These are phyloP conservation scores for Moesziomyces parantarcticus DNA, from an alignment of 1,284 basidiomycete species.

Conservation along the genomic window DNA sequence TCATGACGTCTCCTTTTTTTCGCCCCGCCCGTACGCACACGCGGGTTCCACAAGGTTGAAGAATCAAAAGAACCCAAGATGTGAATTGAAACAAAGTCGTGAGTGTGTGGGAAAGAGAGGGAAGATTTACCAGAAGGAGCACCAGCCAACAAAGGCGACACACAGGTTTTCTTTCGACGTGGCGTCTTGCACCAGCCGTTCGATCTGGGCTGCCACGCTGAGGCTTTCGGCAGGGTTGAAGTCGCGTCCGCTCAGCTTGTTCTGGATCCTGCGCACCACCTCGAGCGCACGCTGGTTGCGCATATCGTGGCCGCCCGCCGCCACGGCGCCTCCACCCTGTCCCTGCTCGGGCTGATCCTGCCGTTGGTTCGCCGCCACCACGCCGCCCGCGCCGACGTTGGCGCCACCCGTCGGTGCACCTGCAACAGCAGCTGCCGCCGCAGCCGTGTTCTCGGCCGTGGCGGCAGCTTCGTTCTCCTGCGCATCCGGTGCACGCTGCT, in stretches of 20 bases:
- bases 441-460: conserved; percentile 10
- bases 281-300: conserved; percentile 63
- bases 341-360: neutral
- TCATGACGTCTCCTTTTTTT: too few relatives aligned
- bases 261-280: conserved; percentile 65
- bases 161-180: conserved; percentile 64
- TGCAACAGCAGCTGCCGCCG: neutral
- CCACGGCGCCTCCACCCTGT: neutral
- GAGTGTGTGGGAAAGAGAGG: neutral
- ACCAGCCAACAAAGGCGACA: conserved; percentile 65
- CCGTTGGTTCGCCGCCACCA: conserved; percentile 14
- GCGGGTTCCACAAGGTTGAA: too few relatives aligned
- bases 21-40: too few relatives aligned
- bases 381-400: conserved; percentile 7
- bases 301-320: conserved; percentile 35
- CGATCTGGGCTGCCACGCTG: conserved; percentile 58
- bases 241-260: conserved; percentile 64
- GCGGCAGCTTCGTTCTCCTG: conserved; percentile 57
- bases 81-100: too few relatives aligned
- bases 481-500: conserved; percentile 60
- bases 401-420: conserved; percentile 9
- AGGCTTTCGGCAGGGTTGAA: conserved; percentile 58
- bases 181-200: conserved; percentile 63
- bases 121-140: conserved; percentile 58
- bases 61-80: too few relatives aligned